Evolutionary conservation across 805 yeast species (phyloP), one percentile per base, ranked within the genome.

Genomic region (Monosporozyma servazzii): DNA sequence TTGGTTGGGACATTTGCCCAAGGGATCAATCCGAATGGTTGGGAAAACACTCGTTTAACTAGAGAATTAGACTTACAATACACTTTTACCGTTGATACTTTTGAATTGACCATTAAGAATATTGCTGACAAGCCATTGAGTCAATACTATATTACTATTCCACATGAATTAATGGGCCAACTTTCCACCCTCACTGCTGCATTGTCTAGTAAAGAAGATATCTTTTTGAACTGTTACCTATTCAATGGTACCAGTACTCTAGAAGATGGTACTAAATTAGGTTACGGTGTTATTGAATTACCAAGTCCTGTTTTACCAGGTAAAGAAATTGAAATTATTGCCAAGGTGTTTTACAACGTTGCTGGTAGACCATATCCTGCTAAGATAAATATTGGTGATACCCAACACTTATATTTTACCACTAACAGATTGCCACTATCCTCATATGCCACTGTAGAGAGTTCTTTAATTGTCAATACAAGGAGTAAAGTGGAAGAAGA

Each of bases 241-340:
- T 54, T 49, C 44, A 57, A 67, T 29, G 61, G 61, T 13, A 62
- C 61, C 45, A 57, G 56, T 18, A 41, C 41, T 15, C 36, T 58
- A 37, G 58, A 60, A 7, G 65, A 62, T 50, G 70, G 67, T 11
- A 49, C 53, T 11, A 53, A 59, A 7, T 47, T 71, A 49, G 65
- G 63, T 29, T 76, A 72, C 62, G 82, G 77, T 65, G 66, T 70
- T 52, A 54, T 88, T 30, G 65, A 62, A 36, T 70, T 89, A 48
- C 86, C 87, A 11, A 72, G 73, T 45, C 86, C 93, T 40, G 70
- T 90, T 51, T 76, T 84, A 9, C 86, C 95, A 27, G 79, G 80
- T 36, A 75, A 81, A 23, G 68, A 69, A 31, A 65, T 74, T 45
- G 71, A 74, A 37, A 61, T 91, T 45, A 67, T 70, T 39, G 68